A percentile compares a stretch with the other conserved stretches of the same genome.
phyloP scores from a whole-genome alignment of 2,329 filamentous ascomycete species.

The Fusarium nanum region DNA sequence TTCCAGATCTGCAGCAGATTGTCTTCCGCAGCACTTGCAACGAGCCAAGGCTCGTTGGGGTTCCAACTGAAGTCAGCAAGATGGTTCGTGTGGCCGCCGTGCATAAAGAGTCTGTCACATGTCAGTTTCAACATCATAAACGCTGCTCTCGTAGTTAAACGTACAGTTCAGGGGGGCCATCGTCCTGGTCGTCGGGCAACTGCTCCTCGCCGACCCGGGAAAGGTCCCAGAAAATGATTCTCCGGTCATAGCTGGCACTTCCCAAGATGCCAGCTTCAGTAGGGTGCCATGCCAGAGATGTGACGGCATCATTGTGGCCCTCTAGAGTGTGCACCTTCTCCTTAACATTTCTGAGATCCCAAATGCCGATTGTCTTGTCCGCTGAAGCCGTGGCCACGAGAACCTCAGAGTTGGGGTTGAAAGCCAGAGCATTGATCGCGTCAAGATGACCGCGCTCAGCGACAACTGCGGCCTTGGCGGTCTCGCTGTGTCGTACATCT shows the following conservation, averaged over 20 bases:
- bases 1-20: slow-evolving; percentile 97
- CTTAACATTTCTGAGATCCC: slow-evolving; percentile 93
- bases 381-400: slow-evolving; percentile 92
- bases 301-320: slow-evolving; percentile 89
- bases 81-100: slow-evolving; percentile 96
- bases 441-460: slow-evolving; percentile 83
- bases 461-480: slow-evolving; percentile 74
- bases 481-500: slow-evolving; percentile 79
- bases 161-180: slow-evolving; percentile 93
- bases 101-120: slow-evolving; percentile 85
- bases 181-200: slow-evolving; percentile 91
- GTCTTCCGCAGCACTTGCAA: slow-evolving; percentile 95
- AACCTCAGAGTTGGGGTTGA: slow-evolving; percentile 91
- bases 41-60: slow-evolving; percentile 93
- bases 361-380: slow-evolving; percentile 94
- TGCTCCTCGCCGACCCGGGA: slow-evolving; percentile 94
- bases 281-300: slow-evolving; percentile 94
- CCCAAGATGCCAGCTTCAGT: slow-evolving; percentile 88
- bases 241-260: slow-evolving; percentile 90
- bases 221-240: slow-evolving; percentile 97
- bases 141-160: slow-evolving; percentile 50
- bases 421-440: slow-evolving; percentile 95
- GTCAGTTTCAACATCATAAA: slow-evolving; percentile 38
- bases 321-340: slow-evolving; percentile 90
- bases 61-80: slow-evolving; percentile 99